These are phyloP conservation scores for Cryphonectria radicalis DNA, from an alignment of 2,329 filamentous ascomycete genomes.

Conservation along the genomic window DNA sequence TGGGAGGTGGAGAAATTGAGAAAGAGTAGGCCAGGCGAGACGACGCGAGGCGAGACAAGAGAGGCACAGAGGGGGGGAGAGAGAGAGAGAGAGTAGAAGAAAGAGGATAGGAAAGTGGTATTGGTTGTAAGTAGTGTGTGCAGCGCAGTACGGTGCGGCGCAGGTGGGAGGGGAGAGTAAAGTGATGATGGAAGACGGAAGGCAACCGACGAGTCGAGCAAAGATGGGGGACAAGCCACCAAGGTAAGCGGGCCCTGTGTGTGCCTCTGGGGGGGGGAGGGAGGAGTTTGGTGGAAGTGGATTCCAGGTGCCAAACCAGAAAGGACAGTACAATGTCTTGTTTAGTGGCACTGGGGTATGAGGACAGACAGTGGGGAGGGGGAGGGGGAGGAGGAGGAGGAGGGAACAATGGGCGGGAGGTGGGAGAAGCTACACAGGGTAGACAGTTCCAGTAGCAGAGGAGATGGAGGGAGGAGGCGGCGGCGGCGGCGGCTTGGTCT, in stretches of 20 bases:
- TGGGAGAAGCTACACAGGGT: neutral
- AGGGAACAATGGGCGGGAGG: neutral
- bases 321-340: neutral
- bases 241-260: neutral
- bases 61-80: neutral
- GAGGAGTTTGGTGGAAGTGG: neutral
- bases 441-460: neutral
- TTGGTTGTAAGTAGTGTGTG: neutral
- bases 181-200: conserved; percentile 9
- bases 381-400: neutral
- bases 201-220: conserved; percentile 5
- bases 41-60: neutral
- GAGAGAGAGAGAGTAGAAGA: neutral
- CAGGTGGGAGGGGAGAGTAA: neutral
- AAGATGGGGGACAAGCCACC: conserved; percentile 1
- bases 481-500: neutral
- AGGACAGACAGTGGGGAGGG: neutral
- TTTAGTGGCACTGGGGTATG: neutral
- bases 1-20: neutral
- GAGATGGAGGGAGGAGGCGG: neutral
- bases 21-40: neutral
- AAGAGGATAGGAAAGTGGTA: conserved; percentile 20
- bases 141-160: conserved; percentile 5
- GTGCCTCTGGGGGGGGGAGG: neutral
- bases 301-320: neutral